Evolutionary conservation across 1,139 yeast species (phyloP), one percentile per base, ranked within the genome.

Genomic region (Pneumocystis jirovecii): DNA sequence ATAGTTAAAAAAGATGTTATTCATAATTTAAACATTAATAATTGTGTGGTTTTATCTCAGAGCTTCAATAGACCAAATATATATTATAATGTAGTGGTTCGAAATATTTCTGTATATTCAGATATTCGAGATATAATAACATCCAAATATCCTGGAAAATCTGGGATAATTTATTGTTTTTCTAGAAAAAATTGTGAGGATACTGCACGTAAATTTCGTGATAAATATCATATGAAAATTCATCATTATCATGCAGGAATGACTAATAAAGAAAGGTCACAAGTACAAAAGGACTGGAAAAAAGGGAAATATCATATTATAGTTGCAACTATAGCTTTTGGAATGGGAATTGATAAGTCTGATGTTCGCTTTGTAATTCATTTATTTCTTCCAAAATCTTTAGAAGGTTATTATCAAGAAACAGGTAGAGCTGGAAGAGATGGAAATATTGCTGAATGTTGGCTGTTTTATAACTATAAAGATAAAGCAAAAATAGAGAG

Each of bases 381-480:
- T 76, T 80, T 86, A 68, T 87, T 91, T n/a, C 78, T 93, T 56
- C 97, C 98, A 0, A 78, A 96, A 72, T 88, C 90, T 63, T 77
- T 93, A 68, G 98, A 93, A 76, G 97, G 97, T 0, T 93, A 93
- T 73, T 93, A 93, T 72, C 98, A 93, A 76, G 98, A 93, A 74
- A 90, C 97, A 0, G 98, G 98, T n/a, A 84, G 98, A 75, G 98
- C 97, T 1, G 98, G 98, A 3, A 83, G 98, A 76, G 98, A 93
- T 77, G 97, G 97, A 0, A 77, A 82, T 3, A 82, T 78, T 62
- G 86, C 96, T 1, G 86, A 85, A 68, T 93, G 97, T 76, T 82
- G 88, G 21, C 81, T 93, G 81, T 93, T 83, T 72, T 93, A 87
- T 73, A 81, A 85, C 15, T 86, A 86, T 74, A 82, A 83, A 68